Conservation (phyloP, 2,329 filamentous ascomycete genomes). For the Chaetomiaceae sp. region DNA sequence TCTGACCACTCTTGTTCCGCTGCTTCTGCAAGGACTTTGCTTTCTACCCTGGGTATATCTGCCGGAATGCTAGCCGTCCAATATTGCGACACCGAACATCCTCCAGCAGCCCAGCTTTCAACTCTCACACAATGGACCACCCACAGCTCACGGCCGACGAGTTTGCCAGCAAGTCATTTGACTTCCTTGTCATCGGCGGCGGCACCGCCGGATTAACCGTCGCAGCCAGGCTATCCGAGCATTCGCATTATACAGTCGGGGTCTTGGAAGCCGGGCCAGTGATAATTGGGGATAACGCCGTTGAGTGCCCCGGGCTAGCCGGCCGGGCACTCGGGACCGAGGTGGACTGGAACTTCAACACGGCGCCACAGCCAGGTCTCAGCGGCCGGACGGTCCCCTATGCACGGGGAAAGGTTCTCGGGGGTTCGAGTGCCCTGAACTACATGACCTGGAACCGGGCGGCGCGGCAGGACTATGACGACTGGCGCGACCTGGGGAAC, state of each 20-base stretch:
- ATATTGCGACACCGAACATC: too few species aligned
- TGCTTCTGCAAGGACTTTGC: too few species aligned
- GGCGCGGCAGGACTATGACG: constrained; percentile 47
- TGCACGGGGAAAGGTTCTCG: constrained; percentile 49
- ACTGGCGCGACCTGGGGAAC: constrained; percentile 56
- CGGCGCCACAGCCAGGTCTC: constrained; percentile 36
- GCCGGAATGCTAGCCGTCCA: too few species aligned
- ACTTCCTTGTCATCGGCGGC: constrained; percentile 46
- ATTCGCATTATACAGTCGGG: constrained; percentile 38
- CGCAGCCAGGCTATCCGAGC: constrained; percentile 44
- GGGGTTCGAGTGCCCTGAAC: constrained; percentile 59
- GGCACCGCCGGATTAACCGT: constrained; percentile 52
- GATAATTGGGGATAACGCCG: constrained; percentile 27
- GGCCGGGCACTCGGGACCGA: constrained; percentile 35
- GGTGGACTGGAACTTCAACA: constrained; percentile 41
- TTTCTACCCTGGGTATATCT: too few species aligned
- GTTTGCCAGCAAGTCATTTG: constrained; percentile 19
- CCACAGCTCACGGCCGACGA: not conserved
- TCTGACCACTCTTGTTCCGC: too few species aligned
- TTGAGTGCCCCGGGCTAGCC: constrained; percentile 36
- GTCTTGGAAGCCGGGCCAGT: constrained; percentile 41
- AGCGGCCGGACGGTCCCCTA: constrained; percentile 38
- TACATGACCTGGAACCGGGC: constrained; percentile 52
- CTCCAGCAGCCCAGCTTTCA: not conserved
- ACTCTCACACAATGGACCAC: not conserved